Base-by-base conservation (phyloP, 2,329 filamentous ascomycete species). In the Raffaelea deltoideospora region DNA sequence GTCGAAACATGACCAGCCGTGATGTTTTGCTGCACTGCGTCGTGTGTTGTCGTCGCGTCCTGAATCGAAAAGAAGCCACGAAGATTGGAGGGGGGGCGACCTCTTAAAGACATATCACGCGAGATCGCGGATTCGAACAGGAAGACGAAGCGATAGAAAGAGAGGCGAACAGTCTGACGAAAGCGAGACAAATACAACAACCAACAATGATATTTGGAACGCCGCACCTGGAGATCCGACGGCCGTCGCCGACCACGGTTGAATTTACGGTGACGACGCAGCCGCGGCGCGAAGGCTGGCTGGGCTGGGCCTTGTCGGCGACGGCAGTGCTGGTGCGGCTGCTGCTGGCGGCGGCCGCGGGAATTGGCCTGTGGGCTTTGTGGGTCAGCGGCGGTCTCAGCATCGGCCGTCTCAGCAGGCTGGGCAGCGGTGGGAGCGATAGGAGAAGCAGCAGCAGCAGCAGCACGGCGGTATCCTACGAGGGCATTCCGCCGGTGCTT, bases 261-360 rank as follows among this genome's bases (percentile, higher is more conserved):
- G 80, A 83, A 46, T 96, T 88, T 66, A 92, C 81, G 22, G 83
- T 95, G 38, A 90, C 87, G 26, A 95, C 87, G 40, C 73, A 76
- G 31, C 74, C 81, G 1, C 58, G 37, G 18, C 44, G 44, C 20
- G 20, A 27, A 0, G 44, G 44, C 10, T 46, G 41, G 42, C 27
- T 39, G n/a, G 43, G 43, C 20, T 33, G 62, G 29, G 44, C 67
- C 24, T 51, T 69, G 17, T 55, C 66, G 35, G 41, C 53, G 31
- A 44, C 65, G 31, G 56, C 69, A 27, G 50, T 64, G 41, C 47
- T 63, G 38, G 35, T 61, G 23, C 63, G 67, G 24, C 40, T 69
- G 29, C 42, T 57, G 39, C 45, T 64, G 44, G 52, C 57, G 31
- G 47, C 50, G 36, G 54, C 64, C 19, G 45, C 70, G 14, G 55